Conservation (phyloP, 768 basidiomycete genomes). For the Kwoniella europaea region DNA sequence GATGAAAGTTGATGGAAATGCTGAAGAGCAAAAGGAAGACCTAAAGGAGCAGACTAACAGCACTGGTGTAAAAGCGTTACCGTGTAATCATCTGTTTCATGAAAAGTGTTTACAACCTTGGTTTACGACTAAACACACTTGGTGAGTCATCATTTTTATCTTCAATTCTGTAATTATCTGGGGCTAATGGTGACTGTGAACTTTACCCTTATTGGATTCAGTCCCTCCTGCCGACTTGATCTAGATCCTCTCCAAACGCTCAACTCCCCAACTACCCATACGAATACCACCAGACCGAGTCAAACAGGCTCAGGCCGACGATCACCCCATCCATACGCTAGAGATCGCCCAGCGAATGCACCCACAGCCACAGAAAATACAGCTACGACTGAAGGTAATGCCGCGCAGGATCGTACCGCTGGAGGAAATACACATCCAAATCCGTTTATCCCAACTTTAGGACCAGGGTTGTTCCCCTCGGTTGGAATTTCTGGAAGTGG, state of each 20-base stretch:
- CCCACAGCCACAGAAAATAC: not conserved
- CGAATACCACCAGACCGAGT: conserved; percentile 21
- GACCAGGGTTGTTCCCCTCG: not conserved
- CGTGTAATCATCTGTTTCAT: conserved; percentile 53
- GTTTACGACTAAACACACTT: conserved; percentile 45
- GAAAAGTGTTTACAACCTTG: conserved; percentile 43
- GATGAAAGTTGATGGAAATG: not conserved
- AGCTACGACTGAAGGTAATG: not conserved
- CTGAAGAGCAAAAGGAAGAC: not conserved
- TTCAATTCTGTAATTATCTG: not conserved
- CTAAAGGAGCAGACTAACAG: not conserved
- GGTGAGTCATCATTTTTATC: conserved; percentile 29
- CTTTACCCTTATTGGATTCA: conserved; percentile 7
- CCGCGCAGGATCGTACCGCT: not conserved
- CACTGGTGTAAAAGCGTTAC: conserved; percentile 42
- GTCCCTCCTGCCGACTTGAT: conserved; percentile 49
- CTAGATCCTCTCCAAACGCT: conserved; percentile 49
- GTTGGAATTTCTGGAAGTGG: not conserved
- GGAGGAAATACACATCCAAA: not conserved
- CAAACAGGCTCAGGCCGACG: conserved; percentile 24
- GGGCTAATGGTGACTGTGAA: no score
- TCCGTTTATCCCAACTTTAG: no score
- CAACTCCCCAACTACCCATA: conserved; percentile 8
- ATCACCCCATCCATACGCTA: conserved; percentile 35
- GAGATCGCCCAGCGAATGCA: conserved; percentile 11